Percentiles rank a stretch among this genome's conserved stretches.
phyloP scores from a whole-genome alignment of 768 basidiomycete genomes.

The Cystobasidium onofrii region DNA sequence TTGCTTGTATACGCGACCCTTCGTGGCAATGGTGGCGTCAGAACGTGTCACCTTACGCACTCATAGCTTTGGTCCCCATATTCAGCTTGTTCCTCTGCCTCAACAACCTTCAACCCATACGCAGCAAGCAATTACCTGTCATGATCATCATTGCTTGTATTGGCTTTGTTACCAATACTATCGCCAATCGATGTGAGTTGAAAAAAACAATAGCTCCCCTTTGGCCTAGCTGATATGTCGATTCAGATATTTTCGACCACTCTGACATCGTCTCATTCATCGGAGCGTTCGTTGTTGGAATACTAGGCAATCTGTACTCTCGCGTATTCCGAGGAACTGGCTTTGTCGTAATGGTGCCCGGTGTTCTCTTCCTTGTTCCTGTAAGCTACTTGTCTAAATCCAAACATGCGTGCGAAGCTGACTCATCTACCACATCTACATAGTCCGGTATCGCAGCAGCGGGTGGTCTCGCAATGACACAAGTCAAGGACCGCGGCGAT shows the following conservation, averaged over 20 bases:
- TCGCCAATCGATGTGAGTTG: slow-evolving; percentile 32
- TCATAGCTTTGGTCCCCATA: slow-evolving; percentile 47
- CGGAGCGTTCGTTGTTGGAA: slow-evolving; percentile 39
- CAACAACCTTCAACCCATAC: slow-evolving; percentile 45
- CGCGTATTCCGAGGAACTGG: slow-evolving; percentile 56
- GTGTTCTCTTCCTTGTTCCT: slow-evolving; percentile 76
- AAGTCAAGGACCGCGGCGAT: slow-evolving; percentile 25
- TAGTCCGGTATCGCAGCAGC: slow-evolving; percentile 45
- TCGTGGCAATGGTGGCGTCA: slow-evolving; percentile 38
- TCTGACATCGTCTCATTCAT: slow-evolving; percentile 41
- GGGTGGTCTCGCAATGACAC: slow-evolving; percentile 36
- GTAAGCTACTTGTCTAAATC: too few relatives aligned
- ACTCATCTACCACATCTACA: slow-evolving; percentile 10
- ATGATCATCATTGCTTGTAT: slow-evolving; percentile 48
- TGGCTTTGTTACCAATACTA: slow-evolving; percentile 45
- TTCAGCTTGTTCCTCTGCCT: slow-evolving; percentile 45
- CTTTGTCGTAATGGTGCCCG: slow-evolving; percentile 83
- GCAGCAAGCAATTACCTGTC: slow-evolving; percentile 41
- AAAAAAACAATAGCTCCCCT: too few relatives aligned
- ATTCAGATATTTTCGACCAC: slow-evolving; percentile 38
- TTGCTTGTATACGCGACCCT: slow-evolving; percentile 36
- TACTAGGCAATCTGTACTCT: slow-evolving; percentile 41
- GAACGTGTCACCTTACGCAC: slow-evolving; percentile 33
- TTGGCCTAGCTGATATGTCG: neutral
- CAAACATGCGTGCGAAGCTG: too few relatives aligned